phyloP scores from a whole-genome alignment of 495 filamentous ascomycete species.

The Tuber umbilicatum region DNA sequence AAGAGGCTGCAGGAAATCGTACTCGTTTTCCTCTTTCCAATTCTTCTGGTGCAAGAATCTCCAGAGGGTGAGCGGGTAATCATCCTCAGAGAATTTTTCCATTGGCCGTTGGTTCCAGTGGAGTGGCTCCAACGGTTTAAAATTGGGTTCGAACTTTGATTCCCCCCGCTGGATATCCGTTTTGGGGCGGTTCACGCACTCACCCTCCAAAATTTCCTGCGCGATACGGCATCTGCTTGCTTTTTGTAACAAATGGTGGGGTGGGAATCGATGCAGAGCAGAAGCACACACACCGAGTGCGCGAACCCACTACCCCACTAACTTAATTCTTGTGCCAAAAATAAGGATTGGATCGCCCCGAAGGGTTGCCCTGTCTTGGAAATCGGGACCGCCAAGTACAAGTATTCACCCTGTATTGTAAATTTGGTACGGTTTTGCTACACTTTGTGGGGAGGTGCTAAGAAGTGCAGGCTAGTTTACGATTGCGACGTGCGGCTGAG shows the following conservation, averaged over 20 bases:
- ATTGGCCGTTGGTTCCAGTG: background rate
- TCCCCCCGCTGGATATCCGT: background rate
- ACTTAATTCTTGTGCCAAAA: background rate
- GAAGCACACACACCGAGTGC: background rate
- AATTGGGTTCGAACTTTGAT: background rate
- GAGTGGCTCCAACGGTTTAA: background rate
- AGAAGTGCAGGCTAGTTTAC: background rate
- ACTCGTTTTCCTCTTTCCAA: background rate
- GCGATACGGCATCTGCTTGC: background rate
- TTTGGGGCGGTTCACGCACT: background rate
- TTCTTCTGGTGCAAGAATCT: background rate
- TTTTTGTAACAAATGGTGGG: background rate
- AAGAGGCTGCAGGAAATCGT: background rate
- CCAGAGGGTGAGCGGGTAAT: background rate
- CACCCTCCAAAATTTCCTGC: background rate
- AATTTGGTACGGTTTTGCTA: background rate
- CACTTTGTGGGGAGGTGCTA: background rate
- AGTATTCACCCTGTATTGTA: background rate
- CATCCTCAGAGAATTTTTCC: background rate
- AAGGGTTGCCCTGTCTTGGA: background rate
- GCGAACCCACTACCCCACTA: background rate
- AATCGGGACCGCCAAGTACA: background rate
- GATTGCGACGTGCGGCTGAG: conserved; percentile 5
- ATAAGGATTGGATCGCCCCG: background rate
- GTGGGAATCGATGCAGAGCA: background rate